Base-by-base conservation (phyloP, 2,329 filamentous ascomycete species). In the Sporothrix mexicana region DNA sequence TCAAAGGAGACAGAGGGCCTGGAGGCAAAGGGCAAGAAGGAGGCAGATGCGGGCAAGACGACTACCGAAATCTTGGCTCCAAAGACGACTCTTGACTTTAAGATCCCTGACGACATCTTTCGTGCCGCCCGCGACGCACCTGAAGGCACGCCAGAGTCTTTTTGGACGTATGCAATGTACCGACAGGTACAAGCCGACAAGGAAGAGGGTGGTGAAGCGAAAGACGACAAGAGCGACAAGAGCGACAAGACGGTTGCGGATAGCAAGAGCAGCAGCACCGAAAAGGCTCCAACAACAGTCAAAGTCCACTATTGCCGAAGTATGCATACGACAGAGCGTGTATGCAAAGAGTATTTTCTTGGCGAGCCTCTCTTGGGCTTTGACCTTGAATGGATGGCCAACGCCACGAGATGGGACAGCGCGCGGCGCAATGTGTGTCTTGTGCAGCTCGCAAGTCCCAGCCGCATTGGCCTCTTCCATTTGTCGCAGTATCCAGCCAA, bases 391-490 rank as follows among this genome's bases (percentile, higher is more conserved):
- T 98, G 95, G 95, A 85, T 89, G 70, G 76, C 84, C 1, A 83
- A 86, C 6, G 85, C 88, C 0, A 82, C 79, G 6, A 84, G 79
- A 23, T 77, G 75, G 8, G 79, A 85, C 2, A 84, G 85, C 2
- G 82, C 90, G 3, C 91, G 92, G 75, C 84, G 87, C 69, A 93
- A 94, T 74, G 88, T 97, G 7, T 95, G 93, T 0, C 81, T 98
- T 51, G 91, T 98, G 59, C 95, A 98, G 80, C 80, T 98, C 25
- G 93, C 95, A 0, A 92, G 90, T 74, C 88, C 92, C 59, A 88
- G 91, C 74, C 91, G 90, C 15, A 91, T 98, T 67, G 93, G 87
- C 0, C 86, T 98, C 0, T 95, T 97, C 76, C 95, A 98, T 76
- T 81, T 97, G 70, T 92, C 93, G 2, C 77, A 90, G 2, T 93